Conservation (phyloP, 345 rosid genomes). For the Eucalyptus tenuipes region DNA sequence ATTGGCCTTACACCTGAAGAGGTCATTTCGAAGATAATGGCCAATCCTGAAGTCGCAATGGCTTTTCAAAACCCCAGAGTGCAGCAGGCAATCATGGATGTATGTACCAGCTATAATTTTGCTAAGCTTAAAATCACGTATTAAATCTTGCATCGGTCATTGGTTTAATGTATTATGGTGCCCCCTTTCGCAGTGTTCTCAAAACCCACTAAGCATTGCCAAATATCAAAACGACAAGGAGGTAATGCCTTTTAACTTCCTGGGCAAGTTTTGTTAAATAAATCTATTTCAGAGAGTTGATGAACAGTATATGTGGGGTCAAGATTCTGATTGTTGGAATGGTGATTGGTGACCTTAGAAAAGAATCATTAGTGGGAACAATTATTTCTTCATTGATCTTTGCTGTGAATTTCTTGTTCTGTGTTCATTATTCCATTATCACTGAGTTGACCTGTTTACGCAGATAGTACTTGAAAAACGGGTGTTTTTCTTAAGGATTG, state of each 20-base stretch:
- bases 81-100: constrained; percentile 94
- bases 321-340: background rate
- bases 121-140: background rate
- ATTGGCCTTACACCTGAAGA: constrained; percentile 96
- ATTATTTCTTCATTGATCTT: background rate
- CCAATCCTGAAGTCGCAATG: constrained; percentile 88
- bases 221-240: constrained; percentile 98
- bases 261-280: background rate
- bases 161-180: background rate
- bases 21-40: constrained; percentile 85
- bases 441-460: background rate
- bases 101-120: constrained; percentile 7
- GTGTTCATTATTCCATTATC: background rate
- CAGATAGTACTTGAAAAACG: background rate
- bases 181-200: constrained; percentile 68
- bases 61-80: constrained; percentile 95
- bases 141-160: background rate
- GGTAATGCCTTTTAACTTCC: constrained; percentile 21
- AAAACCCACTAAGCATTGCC: constrained; percentile 75
- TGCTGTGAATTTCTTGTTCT: background rate
- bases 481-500: background rate
- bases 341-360: background rate
- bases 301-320: background rate
- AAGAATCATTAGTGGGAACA: background rate
- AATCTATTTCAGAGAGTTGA: background rate